Conservation (phyloP, 2,329 filamentous ascomycete genomes). For the Nemania sp. region DNA sequence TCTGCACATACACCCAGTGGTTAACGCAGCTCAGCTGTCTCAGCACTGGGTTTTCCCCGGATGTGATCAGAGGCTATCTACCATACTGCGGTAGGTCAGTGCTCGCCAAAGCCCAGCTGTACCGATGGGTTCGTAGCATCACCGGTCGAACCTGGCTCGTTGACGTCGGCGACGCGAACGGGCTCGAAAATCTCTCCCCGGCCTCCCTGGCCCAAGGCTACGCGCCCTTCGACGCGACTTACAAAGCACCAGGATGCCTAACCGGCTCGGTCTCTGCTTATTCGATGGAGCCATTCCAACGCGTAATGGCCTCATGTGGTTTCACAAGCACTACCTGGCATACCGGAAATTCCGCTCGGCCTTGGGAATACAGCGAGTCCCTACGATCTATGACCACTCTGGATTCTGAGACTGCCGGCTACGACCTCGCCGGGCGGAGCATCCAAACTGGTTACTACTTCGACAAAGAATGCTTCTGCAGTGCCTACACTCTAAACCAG, state of each 20-base stretch:
- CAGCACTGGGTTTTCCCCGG: constrained; percentile 1
- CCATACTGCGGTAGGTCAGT: constrained; percentile 15
- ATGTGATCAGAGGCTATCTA: constrained; percentile 7
- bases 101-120: constrained; percentile 19
- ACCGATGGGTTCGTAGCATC: constrained; percentile 9
- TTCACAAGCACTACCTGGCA: constrained; percentile 13
- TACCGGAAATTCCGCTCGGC: constrained; percentile 18
- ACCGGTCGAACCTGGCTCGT: constrained; percentile 18
- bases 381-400: constrained; percentile 10
- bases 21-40: constrained; percentile 17
- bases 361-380: constrained; percentile 15
- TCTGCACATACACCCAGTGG: constrained; percentile 11
- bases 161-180: constrained; percentile 6
- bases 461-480: constrained; percentile 19
- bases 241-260: constrained; percentile 13
- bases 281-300: constrained; percentile 13
- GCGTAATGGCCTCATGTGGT: constrained; percentile 12
- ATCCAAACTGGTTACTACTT: constrained; percentile 10
- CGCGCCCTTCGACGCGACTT: not conserved
- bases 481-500: constrained; percentile 2
- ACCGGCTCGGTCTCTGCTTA: constrained; percentile 9
- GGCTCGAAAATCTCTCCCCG: constrained; percentile 13
- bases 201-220: constrained; percentile 10
- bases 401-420: constrained; percentile 13
- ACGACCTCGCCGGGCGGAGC: not conserved